A percentile compares a stretch with the other conserved stretches of the same genome.
phyloP scores from a whole-genome alignment of 768 basidiomycete species.

The Rhizopogon roseolus region DNA sequence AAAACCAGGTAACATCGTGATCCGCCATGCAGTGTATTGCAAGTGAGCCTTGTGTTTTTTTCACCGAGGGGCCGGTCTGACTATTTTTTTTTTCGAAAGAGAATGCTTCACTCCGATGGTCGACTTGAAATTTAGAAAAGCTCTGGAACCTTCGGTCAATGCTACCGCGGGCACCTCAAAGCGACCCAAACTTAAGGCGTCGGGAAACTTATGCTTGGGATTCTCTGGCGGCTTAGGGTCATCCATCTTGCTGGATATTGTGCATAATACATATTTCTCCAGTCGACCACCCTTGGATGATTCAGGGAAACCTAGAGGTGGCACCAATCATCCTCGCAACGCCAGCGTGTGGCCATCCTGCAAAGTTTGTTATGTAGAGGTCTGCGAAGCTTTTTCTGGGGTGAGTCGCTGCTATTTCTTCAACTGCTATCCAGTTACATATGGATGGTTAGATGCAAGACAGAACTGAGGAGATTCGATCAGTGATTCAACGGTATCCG shows the following conservation, averaged over 20 bases:
- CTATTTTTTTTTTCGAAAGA: slow-evolving; percentile 28
- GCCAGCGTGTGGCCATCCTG: slow-evolving; percentile 58
- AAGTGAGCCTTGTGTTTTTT: slow-evolving; percentile 38
- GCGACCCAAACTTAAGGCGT: slow-evolving; percentile 57
- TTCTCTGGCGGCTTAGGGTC: slow-evolving; percentile 82
- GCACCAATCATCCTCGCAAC: slow-evolving; percentile 64
- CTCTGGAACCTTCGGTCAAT: slow-evolving; percentile 63
- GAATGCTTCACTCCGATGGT: slow-evolving; percentile 65
- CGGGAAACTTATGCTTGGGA: slow-evolving; percentile 63
- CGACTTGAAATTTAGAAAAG: slow-evolving; percentile 56
- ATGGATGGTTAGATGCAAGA: slow-evolving; percentile 42
- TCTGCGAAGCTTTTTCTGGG: slow-evolving; percentile 53
- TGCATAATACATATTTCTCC: slow-evolving; percentile 55
- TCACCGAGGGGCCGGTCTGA: neutral
- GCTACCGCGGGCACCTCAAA: slow-evolving; percentile 48
- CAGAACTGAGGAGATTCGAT: slow-evolving; percentile 46
- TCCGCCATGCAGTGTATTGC: slow-evolving; percentile 83
- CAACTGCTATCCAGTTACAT: slow-evolving; percentile 1
- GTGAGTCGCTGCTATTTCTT: slow-evolving; percentile 34
- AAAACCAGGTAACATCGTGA: slow-evolving; percentile 59
- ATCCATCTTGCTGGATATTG: slow-evolving; percentile 64
- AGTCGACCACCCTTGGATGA: slow-evolving; percentile 17
- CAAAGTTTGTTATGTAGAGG: slow-evolving; percentile 66
- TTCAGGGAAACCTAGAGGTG: slow-evolving; percentile 38
- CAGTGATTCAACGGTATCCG: slow-evolving; percentile 42